Percentiles rank a stretch among this genome's conserved stretches.
These are phyloP conservation scores for Filobasidium floriforme DNA, from an alignment of 768 basidiomycete genomes.

Conservation along the genomic window DNA sequence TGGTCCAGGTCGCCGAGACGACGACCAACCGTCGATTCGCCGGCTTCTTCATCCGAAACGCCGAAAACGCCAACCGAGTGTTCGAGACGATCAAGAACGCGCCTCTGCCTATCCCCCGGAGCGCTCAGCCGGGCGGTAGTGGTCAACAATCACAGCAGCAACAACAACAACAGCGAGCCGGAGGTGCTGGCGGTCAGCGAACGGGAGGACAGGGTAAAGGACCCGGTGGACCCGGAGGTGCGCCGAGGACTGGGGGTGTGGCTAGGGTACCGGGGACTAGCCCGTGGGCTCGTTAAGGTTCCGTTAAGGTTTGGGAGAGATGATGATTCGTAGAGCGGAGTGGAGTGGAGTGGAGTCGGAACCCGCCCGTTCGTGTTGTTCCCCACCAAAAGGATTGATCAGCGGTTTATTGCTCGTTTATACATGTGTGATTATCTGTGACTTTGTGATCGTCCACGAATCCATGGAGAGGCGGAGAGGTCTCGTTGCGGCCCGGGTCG, in stretches of 20 bases:
- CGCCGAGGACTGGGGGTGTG: slow-evolving; percentile 9
- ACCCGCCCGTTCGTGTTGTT: too few species aligned
- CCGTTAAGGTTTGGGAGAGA: too few species aligned
- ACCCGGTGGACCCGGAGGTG: slow-evolving; percentile 5
- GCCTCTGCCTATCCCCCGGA: slow-evolving; percentile 50
- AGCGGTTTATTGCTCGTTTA: too few species aligned
- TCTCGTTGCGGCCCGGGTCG: too few species aligned
- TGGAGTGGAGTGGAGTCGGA: too few species aligned
- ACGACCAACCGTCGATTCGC: slow-evolving; percentile 88
- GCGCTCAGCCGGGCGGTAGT: slow-evolving; percentile 9
- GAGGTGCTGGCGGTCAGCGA: background rate
- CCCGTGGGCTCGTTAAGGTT: slow-evolving; percentile 20
- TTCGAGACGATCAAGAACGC: slow-evolving; percentile 64
- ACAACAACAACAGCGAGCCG: slow-evolving; percentile 1
- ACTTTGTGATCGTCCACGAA: too few species aligned
- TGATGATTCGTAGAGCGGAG: too few species aligned
- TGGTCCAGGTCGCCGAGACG: slow-evolving; percentile 92
- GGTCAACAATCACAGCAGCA: slow-evolving; percentile 1
- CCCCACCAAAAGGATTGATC: too few species aligned
- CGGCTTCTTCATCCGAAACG: slow-evolving; percentile 85
- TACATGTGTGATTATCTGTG: too few species aligned
- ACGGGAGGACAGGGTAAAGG: background rate
- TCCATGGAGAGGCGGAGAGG: too few species aligned
- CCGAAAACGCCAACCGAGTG: slow-evolving; percentile 81
- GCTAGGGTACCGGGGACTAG: slow-evolving; percentile 9